A percentile compares a stretch with the other conserved stretches of the same genome.
Conservation (phyloP, 805 yeast species). For the Pichia membranifaciens region DNA sequence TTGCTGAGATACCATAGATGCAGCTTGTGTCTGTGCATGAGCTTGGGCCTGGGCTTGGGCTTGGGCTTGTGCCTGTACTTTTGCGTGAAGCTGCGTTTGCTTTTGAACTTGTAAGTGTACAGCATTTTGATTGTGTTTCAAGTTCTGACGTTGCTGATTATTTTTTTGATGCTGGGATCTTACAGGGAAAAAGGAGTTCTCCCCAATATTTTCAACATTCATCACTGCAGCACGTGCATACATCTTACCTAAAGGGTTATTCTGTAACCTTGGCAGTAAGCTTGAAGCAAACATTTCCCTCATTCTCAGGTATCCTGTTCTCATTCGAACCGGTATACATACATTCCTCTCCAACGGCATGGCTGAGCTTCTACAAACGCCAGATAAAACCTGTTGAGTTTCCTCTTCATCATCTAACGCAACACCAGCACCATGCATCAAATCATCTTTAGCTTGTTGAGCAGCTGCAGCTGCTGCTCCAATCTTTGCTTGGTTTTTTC, state of each 20-base stretch:
- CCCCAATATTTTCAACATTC: constrained; percentile 64
- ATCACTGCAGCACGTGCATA: constrained; percentile 76
- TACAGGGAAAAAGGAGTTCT: constrained; percentile 48
- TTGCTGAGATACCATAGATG: not conserved
- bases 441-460: constrained; percentile 67
- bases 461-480: constrained; percentile 80
- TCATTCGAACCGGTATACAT: constrained; percentile 59
- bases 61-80: not conserved
- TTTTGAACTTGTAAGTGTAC: constrained; percentile 14
- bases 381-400: constrained; percentile 84
- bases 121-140: constrained; percentile 12
- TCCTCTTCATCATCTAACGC: constrained; percentile 86
- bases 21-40: constrained; percentile 5
- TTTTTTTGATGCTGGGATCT: constrained; percentile 40
- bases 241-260: constrained; percentile 63
- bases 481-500: constrained; percentile 83
- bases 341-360: constrained; percentile 77
- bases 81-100: constrained; percentile 8
- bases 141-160: constrained; percentile 15
- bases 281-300: constrained; percentile 93
- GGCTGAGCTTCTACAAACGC: constrained; percentile 74
- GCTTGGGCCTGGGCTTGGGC: constrained; percentile 10
- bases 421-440: constrained; percentile 40
- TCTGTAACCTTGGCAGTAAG: constrained; percentile 54
- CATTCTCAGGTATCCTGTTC: constrained; percentile 75